Evolutionary conservation across 768 basidiomycete genomes (phyloP).

Genomic region (Pleurotus djamor): DNA sequence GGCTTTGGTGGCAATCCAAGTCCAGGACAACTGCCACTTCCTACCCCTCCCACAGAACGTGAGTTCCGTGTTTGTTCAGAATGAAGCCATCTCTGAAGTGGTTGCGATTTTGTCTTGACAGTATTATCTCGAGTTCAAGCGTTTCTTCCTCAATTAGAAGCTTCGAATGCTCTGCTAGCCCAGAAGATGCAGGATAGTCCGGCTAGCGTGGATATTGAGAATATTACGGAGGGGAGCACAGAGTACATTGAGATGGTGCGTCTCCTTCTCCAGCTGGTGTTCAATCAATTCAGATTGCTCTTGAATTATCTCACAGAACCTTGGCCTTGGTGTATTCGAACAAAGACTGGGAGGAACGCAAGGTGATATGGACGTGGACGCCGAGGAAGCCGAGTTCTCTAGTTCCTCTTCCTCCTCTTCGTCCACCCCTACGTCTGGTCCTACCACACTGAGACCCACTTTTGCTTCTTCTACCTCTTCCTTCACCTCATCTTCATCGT

Average conservation of each 20-base stretch:
- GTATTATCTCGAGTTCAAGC: slow-evolving; percentile 65
- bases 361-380: slow-evolving; percentile 10
- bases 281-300: neutral
- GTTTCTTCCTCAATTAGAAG: slow-evolving; percentile 66
- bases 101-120: slow-evolving; percentile 22
- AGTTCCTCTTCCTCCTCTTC: neutral
- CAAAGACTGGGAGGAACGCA: slow-evolving; percentile 13
- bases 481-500: neutral
- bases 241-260: slow-evolving; percentile 68
- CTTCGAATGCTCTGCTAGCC: slow-evolving; percentile 56
- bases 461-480: neutral
- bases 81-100: neutral
- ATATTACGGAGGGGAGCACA: slow-evolving; percentile 43
- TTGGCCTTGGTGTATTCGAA: slow-evolving; percentile 65
- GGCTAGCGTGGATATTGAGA: slow-evolving; percentile 70
- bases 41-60: neutral
- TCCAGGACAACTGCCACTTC: neutral
- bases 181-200: slow-evolving; percentile 47
- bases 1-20: neutral
- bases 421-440: neutral
- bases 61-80: neutral
- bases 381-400: slow-evolving; percentile 22
- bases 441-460: too few relatives aligned
- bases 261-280: neutral
- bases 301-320: slow-evolving; percentile 37